phyloP scores from a whole-genome alignment of 768 basidiomycete species.

The Suillus paluster region DNA sequence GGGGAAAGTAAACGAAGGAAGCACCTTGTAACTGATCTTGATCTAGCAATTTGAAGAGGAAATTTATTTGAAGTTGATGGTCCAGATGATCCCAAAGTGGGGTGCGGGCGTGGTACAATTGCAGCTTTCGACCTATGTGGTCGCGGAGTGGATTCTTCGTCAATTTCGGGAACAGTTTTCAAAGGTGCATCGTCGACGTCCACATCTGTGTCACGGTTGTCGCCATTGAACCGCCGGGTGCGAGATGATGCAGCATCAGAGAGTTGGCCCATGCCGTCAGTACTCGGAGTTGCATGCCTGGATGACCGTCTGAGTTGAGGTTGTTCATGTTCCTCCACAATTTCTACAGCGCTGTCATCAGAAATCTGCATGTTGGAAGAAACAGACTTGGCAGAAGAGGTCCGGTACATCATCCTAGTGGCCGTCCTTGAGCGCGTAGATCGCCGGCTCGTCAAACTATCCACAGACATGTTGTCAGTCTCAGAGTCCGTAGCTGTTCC shows the following conservation, averaged over 20 bases:
- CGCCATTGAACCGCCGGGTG: not conserved
- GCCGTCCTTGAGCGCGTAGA: conserved; percentile 9
- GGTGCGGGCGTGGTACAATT: not conserved
- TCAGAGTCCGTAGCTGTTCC: conserved; percentile 18
- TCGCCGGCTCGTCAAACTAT: conserved; percentile 18
- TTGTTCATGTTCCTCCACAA: not conserved
- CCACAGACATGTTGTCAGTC: conserved; percentile 36
- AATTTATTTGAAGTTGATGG: not conserved
- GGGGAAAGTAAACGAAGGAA: not conserved
- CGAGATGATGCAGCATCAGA: not conserved
- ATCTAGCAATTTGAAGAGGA: conserved; percentile 27
- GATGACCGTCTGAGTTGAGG: not conserved
- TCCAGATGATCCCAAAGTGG: not conserved
- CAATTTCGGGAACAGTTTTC: conserved; percentile 10
- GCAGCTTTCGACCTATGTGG: conserved; percentile 16
- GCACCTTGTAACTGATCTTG: conserved; percentile 19
- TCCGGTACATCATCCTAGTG: not conserved
- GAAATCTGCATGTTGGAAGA: conserved; percentile 1
- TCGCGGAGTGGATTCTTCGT: conserved; percentile 29
- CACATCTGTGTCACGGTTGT: not conserved
- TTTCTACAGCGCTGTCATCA: not conserved
- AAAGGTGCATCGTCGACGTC: not conserved
- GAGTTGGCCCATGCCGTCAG: not conserved
- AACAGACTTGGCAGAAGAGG: not conserved
- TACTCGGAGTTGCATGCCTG: not conserved